Conservation (phyloP, 192 early-diverging fungal species). For the Coemansia sp. region DNA sequence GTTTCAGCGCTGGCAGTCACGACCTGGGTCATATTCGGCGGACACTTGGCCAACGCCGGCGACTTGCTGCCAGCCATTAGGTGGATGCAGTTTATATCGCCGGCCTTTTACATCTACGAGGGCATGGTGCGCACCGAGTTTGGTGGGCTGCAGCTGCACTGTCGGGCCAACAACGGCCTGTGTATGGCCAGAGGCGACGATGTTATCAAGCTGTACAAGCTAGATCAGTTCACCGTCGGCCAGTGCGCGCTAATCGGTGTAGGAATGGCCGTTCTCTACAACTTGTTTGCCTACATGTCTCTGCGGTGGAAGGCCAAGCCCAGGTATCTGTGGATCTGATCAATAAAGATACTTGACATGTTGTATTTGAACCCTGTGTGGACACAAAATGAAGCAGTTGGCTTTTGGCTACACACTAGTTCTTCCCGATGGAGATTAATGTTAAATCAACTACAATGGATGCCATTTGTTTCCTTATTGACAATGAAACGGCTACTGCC, state of each 20-base stretch:
- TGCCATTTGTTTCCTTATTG: no score
- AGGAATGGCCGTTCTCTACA: conserved; percentile 38
- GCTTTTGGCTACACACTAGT: no score
- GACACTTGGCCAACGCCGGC: conserved; percentile 49
- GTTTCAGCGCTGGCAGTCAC: conserved; percentile 38
- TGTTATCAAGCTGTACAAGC: conserved; percentile 43
- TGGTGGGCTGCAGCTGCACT: conserved; percentile 38
- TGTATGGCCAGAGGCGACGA: conserved; percentile 49
- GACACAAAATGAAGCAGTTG: no score
- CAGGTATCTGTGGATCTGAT: conserved; percentile 44
- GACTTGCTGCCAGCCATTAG: conserved; percentile 45
- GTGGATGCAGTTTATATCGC: conserved; percentile 55
- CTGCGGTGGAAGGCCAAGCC: conserved; percentile 52
- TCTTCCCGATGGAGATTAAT: no score
- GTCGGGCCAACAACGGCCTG: conserved; percentile 42
- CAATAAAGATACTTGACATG: no score
- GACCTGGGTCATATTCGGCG: conserved; percentile 50
- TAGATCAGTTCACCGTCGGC: conserved; percentile 43
- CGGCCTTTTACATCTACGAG: conserved; percentile 47
- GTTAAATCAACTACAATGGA: no score
- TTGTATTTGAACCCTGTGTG: no score
- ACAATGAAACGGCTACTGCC: no score
- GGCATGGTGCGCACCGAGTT: conserved; percentile 53
- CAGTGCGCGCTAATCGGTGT: conserved; percentile 40
- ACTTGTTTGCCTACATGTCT: conserved; percentile 40